These are phyloP conservation scores for Arthrobotrys iridis DNA, from an alignment of 2,329 filamentous ascomycete species.

Conservation along the genomic window DNA sequence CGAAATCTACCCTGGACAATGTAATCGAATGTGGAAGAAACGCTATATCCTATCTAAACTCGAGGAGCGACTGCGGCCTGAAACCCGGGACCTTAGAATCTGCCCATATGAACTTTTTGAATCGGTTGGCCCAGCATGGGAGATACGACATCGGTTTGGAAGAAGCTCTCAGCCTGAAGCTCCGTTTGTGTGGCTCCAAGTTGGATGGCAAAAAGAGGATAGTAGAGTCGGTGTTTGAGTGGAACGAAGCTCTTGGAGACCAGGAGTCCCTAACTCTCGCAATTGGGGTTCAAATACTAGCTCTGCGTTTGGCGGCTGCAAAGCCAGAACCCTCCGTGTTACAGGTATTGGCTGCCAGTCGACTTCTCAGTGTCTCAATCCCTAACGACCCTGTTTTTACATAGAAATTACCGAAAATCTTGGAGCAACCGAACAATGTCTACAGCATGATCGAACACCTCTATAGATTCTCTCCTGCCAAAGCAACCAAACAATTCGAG, in stretches of 20 bases:
- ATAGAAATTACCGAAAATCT: slow-evolving; percentile 36
- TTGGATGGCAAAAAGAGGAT: slow-evolving; percentile 20
- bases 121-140: slow-evolving; percentile 43
- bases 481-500: slow-evolving; percentile 43
- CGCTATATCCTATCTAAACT: slow-evolving; percentile 37
- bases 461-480: slow-evolving; percentile 4
- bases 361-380: background rate
- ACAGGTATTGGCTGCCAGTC: slow-evolving; percentile 7
- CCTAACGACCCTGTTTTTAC: background rate
- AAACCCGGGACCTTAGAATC: slow-evolving; percentile 42
- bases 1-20: slow-evolving; percentile 33
- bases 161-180: slow-evolving; percentile 35
- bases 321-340: slow-evolving; percentile 24
- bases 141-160: slow-evolving; percentile 41
- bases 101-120: slow-evolving; percentile 45
- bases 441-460: slow-evolving; percentile 31
- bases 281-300: slow-evolving; percentile 32
- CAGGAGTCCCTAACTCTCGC: slow-evolving; percentile 32
- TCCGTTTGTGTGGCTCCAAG: slow-evolving; percentile 10
- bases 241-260: slow-evolving; percentile 19
- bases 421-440: slow-evolving; percentile 26
- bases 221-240: slow-evolving; percentile 26
- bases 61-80: slow-evolving; percentile 30
- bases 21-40: slow-evolving; percentile 49
- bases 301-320: slow-evolving; percentile 31